These are phyloP conservation scores for Marsdenia floribunda DNA, from an alignment of 257 asterid genomes.

Conservation along the genomic window DNA sequence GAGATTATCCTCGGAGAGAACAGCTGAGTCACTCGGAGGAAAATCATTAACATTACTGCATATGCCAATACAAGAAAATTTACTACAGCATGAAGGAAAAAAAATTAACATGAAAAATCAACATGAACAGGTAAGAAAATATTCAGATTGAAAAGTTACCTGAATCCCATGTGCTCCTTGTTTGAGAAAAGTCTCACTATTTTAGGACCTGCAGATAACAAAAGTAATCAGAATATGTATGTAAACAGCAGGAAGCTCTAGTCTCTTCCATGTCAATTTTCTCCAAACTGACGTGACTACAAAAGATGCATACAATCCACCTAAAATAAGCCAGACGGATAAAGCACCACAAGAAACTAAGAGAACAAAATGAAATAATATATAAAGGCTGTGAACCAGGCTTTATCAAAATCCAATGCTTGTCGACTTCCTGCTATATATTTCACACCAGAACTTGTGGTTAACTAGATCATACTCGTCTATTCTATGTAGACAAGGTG, in stretches of 20 bases:
- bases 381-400: background rate
- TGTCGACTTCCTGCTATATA: background rate
- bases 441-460: background rate
- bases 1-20: constrained; percentile 70
- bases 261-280: background rate
- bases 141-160: constrained; percentile 40
- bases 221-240: constrained; percentile 5
- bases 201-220: constrained; percentile 54
- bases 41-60: constrained; percentile 73
- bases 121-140: background rate
- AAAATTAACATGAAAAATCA: background rate
- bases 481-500: background rate
- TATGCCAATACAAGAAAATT: background rate
- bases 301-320: background rate
- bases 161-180: constrained; percentile 91
- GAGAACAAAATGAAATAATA: background rate
- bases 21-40: constrained; percentile 60
- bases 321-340: background rate
- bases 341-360: background rate
- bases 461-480: background rate
- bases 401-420: background rate
- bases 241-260: background rate
- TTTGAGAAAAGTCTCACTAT: constrained; percentile 71
- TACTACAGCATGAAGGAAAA: background rate
- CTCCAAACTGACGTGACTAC: background rate